Evolutionary conservation across 2,329 filamentous ascomycete species (phyloP).

Genomic region (Penicillium sp.): DNA sequence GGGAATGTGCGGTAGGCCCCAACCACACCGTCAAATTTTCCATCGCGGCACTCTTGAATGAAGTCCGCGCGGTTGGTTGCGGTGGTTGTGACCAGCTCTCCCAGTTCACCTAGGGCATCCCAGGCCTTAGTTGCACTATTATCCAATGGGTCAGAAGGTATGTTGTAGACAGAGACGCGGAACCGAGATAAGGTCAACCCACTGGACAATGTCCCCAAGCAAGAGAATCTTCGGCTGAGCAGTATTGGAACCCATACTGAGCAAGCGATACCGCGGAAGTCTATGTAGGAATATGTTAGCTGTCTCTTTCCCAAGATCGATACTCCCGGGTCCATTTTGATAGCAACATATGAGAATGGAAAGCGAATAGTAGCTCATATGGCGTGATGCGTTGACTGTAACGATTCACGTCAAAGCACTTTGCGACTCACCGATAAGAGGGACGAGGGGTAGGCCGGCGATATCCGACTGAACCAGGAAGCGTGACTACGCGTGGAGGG

Average conservation of each 20-base stretch:
- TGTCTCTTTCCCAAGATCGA: too few species aligned
- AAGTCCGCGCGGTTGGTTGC: conserved; percentile 65
- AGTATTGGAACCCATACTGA: conserved; percentile 23
- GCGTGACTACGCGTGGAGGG: background rate
- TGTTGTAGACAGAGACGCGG: background rate
- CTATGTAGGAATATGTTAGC: background rate
- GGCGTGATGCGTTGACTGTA: too few species aligned
- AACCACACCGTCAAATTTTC: conserved; percentile 62
- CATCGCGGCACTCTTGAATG: conserved; percentile 63
- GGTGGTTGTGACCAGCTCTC: conserved; percentile 62
- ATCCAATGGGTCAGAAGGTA: conserved; percentile 3
- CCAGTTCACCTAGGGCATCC: conserved; percentile 59
- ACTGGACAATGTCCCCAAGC: conserved; percentile 64
- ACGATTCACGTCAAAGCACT: too few species aligned
- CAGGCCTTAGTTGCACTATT: conserved; percentile 60
- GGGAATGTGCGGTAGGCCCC: conserved; percentile 70
- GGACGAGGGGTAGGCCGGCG: conserved; percentile 1
- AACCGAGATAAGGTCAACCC: conserved; percentile 38
- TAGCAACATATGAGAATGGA: too few species aligned
- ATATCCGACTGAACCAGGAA: conserved; percentile 1
- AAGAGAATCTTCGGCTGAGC: conserved; percentile 62
- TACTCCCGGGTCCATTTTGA: too few species aligned
- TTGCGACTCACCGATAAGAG: conserved; percentile 15
- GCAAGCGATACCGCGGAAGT: background rate
- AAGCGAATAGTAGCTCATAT: too few species aligned